Evolutionary conservation across 2,329 filamentous ascomycete species (phyloP), one percentile per base, ranked within the genome.

Genomic region (Fusarium sp.): DNA sequence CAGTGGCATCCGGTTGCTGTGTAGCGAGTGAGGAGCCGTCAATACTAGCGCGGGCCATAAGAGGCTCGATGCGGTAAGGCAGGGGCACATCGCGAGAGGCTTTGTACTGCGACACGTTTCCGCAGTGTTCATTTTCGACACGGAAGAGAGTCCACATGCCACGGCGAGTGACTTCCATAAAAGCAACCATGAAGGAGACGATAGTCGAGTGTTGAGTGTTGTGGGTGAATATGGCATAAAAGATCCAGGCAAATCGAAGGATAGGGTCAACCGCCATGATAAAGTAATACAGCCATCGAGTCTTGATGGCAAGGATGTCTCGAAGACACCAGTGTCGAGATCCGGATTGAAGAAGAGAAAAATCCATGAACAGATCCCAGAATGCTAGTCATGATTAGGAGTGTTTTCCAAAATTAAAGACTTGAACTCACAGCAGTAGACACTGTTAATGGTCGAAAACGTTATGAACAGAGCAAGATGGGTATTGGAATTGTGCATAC

Each of bases 361-460:
- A 98, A 77, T 99, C 96, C 92, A 98, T 97, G 67, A 93, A 89
- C 3, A 99, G 81, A 76, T 99, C 96, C 96, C 96, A 99, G 40
- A 97, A 86, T 11, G 90, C 88, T 89, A 54, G 10, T 1, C n/a
- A 6, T 30, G 26, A 17, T 63, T 6, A 54, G 66, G 19, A 70
- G 36, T 30, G 36, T 55, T 32, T 2, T 30, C 28, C 4, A 43
- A n/a, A 19, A 19, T 6, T 17, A 15, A 3, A 17, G 7, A 11
- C 6, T 7, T 12, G 43, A 6, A 82, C 88, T 81, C 81, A 90
- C 89, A 93, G 70, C 87, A 90, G 77, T 97, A 98, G 26, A 96
- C 79, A 43, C 89, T 86, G 76, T 97, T 99, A 68, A 97, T 78
- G n/a, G 85, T 83, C 0, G 93, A 93, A 71, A 94, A 93, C 0